Base-by-base conservation (phyloP, 2,329 filamentous ascomycete species). In the Immersiporthe knoxdaviesiana region DNA sequence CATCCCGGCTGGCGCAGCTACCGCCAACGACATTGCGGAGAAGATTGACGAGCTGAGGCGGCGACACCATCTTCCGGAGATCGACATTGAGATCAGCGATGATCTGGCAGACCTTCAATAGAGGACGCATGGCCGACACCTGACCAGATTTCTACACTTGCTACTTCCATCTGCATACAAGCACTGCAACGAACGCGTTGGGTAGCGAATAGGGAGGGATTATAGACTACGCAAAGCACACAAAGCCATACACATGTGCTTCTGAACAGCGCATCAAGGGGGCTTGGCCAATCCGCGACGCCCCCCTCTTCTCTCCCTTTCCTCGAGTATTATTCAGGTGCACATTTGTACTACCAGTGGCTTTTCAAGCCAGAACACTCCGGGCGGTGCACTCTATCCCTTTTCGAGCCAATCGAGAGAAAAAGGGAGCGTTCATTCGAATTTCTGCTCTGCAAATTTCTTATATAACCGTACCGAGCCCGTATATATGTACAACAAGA, bases 71-170 rank as follows among this genome's bases (percentile, higher is more conserved):
- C 66, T 77, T 21, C 68, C 69, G 2, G 69, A 72, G 12, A 60
- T 58, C 24, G 66, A 70, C 37, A 72, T 72, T 21, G 61, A 66
- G 24, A 73, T 74, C 58, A 68, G 69, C 16, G 73, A 73, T 54
- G 73, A 74, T 41, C 54, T 75, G 18, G 72, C 70, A 35, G 72
- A 73, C 35, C 68, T 75, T 39, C 73, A 73, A 52, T 76, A 72
- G 64, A 63, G 27, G n/a, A n/a, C 32, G 41, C 6, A 3, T 62
- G 63, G 32, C 65, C n/a, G n/a, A n/a, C n/a, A n/a, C n/a, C n/a
- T 12, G 30, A 27, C 50, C 37, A 52, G n/a, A 47, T 16, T 32
- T 21, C 10, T 39, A 21, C 24, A 6, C 41, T 10, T 37, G n/a
- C n/a, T 24, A 3, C 8, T 11, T 30, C 2, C 39, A 14, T 41